phyloP scores from a whole-genome alignment of 1,284 basidiomycete species.

The Cryptococcus deneoformans region DNA sequence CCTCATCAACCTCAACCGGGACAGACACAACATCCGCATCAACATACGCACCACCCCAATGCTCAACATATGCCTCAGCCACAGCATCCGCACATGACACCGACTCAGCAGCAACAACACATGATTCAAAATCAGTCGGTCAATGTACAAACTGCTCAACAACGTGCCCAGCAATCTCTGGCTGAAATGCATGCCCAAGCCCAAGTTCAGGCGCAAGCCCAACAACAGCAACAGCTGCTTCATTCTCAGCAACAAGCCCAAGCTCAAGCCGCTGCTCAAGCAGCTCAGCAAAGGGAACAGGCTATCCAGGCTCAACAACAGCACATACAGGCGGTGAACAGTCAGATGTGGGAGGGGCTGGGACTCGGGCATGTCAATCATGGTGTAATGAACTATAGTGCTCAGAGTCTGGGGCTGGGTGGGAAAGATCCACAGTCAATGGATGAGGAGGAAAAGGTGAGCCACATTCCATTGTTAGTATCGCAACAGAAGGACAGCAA shows the following conservation, averaged over 20 bases:
- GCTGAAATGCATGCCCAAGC: conserved; percentile 15
- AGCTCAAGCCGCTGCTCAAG: conserved; percentile 13
- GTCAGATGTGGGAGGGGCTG: conserved; percentile 26
- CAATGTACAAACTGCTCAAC: conserved; percentile 11
- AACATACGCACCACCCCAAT: conserved; percentile 18
- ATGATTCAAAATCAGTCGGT: conserved; percentile 11
- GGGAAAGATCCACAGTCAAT: conserved; percentile 32
- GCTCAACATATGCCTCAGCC: conserved; percentile 10
- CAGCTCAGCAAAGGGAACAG: conserved; percentile 22
- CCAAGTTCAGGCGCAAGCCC: conserved; percentile 18
- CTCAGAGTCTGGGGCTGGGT: conserved; percentile 26
- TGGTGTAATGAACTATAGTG: conserved; percentile 31
- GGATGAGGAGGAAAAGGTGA: conserved; percentile 35
- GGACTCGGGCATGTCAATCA: conserved; percentile 34
- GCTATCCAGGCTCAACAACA: conserved; percentile 26
- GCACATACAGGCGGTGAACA: conserved; percentile 23
- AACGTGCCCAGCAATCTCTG: conserved; percentile 12
- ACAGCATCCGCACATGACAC: conserved; percentile 12
- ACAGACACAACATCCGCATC: conserved; percentile 9
- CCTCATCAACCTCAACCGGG: conserved; percentile 8
- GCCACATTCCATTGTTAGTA: conserved; percentile 2
- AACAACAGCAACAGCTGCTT: conserved; percentile 17
- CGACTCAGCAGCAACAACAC: conserved; percentile 21
- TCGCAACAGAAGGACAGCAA: not conserved
- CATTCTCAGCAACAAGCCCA: conserved; percentile 12